Base-by-base conservation (phyloP, 2,329 filamentous ascomycete genomes). In the Fusarium austroafricanum region DNA sequence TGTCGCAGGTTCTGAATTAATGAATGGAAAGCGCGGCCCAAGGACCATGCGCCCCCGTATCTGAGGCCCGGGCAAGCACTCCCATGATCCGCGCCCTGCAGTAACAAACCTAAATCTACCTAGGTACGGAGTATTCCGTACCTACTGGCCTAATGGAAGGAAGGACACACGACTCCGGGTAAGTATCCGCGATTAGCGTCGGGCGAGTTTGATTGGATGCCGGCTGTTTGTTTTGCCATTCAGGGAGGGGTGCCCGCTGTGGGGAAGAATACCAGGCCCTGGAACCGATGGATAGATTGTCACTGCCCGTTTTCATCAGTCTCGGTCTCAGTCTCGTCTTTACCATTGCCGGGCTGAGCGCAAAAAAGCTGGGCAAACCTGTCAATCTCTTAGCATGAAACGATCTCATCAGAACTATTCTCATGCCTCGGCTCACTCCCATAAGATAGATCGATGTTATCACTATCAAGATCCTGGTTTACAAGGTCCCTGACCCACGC, bases 21-120 rank as follows among this genome's bases (percentile, higher is more conserved):
- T 54, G 62, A 44, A 60, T 68, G 67, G 67, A 70, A 69, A 69
- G 57, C 67, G 67, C 67, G 67, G 67, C n/a, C 67, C 52, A 68
- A 55, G 28, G 40, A 43, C 28, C 63, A 50, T 40, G 38, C 23
- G 54, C 64, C 64, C 65, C 57, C 63, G 61, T 67, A 53, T 60
- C 49, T 45, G 28, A 60, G 33, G 61, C 50, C 50, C 52, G 55
- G 65, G 53, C 53, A 56, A 46, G 54, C 58, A 63, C 59, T 58
- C 42, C 61, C 61, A 50, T 64, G 61, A 64, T 64, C 61, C 61
- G 61, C 60, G 44, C 60, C 58, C 51, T 51, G 60, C 55, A 61
- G 55, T 44, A 35, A 61, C 57, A 40, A 39, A 53, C 35, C 37
- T 43, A 43, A 51, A 40, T 35, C 23, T 26, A 8, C 8, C 21